Base-by-base conservation (phyloP, 1,284 basidiomycete species). In the Thecaphora thlaspeos region DNA sequence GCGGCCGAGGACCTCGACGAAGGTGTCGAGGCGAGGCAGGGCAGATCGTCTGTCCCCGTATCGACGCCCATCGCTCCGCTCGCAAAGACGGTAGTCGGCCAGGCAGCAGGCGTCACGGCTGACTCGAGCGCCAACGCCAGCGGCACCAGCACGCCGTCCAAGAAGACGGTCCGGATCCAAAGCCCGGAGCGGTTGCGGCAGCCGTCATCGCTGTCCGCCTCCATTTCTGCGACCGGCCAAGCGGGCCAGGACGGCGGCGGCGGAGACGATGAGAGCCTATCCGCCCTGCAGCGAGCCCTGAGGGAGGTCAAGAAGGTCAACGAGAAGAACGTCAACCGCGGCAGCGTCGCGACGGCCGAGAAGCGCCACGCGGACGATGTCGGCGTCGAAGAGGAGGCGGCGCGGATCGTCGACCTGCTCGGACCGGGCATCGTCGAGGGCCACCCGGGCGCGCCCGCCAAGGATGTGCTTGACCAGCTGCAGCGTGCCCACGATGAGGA, bases 361-460 rank as follows among this genome's bases (percentile, higher is more conserved):
- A 65, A 65, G 47, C 40, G 59, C 17, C 60, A 73, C 30, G 52
- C 51, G 9, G 71, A 73, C 48, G 70, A 70, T 32, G 56, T 64
- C 1, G 70, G 72, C 15, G 68, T 72, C 2, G 68, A 72, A 30
- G 68, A 75, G 39, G 74, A 76, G 41, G 74, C 74, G 1, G 64
- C 64, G n/a, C 51, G 61, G 3, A 73, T 76, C 21, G 60, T 76
- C 18, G 51, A 70, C 21, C 46, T 76, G 23, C 56, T 76, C 21
- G 74, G 74, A 1, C 62, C 70, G 0, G 61, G 66, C 36, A 57
- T 74, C 17, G 71, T 76, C 32, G 54, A 61, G 26, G 73, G 73
- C 2, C 71, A 73, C 41, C 71, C 71, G 10, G 60, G 48, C 41
- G 72, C 68, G 0, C 63, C 63, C 9, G 44, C 55, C 12, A 3